Conservation (phyloP, 108 stramenopile species). For the Fistulifera pelliculosa region DNA sequence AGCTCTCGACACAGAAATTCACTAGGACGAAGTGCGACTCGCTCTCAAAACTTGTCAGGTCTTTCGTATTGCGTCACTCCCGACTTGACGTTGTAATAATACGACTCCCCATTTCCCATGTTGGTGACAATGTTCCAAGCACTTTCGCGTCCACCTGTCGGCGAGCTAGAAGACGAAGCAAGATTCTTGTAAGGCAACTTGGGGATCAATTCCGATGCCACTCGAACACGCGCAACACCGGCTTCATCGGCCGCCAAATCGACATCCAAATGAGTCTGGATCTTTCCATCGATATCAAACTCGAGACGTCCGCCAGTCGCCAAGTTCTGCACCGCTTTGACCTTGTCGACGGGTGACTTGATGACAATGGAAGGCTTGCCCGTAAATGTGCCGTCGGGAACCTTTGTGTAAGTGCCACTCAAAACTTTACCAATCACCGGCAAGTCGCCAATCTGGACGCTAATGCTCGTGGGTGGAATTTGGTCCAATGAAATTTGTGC, state of each 20-base stretch:
- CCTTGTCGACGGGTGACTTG: slow-evolving; percentile 29
- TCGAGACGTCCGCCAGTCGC: slow-evolving; percentile 32
- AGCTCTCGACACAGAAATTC: too few relatives aligned
- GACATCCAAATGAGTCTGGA: slow-evolving; percentile 36
- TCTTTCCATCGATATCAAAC: slow-evolving; percentile 30
- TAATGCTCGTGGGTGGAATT: slow-evolving; percentile 29
- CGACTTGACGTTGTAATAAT: slow-evolving; percentile 43
- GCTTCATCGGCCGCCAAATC: slow-evolving; percentile 31
- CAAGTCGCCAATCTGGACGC: slow-evolving; percentile 28
- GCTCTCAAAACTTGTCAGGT: slow-evolving; percentile 13
- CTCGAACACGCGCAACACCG: slow-evolving; percentile 23
- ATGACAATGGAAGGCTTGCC: slow-evolving; percentile 20
- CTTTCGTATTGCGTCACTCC: slow-evolving; percentile 17
- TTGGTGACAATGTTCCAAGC: slow-evolving; percentile 19
- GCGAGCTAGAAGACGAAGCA: slow-evolving; percentile 8
- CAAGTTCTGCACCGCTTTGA: slow-evolving; percentile 21
- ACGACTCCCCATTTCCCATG: slow-evolving; percentile 24
- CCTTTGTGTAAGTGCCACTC: slow-evolving; percentile 38
- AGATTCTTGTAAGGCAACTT: slow-evolving; percentile 32
- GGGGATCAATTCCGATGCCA: slow-evolving; percentile 34
- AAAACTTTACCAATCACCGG: slow-evolving; percentile 34
- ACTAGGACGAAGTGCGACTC: neutral
- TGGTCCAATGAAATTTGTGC: slow-evolving; percentile 28
- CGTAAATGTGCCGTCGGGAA: slow-evolving; percentile 6
- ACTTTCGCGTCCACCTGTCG: slow-evolving; percentile 11